Percentiles rank a stretch among this genome's conserved stretches.
Evolutionary conservation across 176 grass and related monocot genomes (phyloP).

Genomic region (Poa pratensis): DNA sequence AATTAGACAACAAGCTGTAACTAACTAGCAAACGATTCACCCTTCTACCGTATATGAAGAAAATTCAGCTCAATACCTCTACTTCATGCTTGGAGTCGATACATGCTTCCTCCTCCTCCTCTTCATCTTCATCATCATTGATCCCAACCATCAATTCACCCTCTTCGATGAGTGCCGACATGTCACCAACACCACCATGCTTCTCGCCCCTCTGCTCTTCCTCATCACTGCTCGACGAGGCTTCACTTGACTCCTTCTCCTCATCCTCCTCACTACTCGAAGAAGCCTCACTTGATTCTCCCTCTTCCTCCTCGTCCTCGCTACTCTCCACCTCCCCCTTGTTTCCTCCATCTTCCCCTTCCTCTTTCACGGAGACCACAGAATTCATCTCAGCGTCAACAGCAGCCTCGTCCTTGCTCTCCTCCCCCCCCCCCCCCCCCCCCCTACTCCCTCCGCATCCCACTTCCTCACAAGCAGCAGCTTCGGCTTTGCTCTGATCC

Average conservation of each 20-base stretch:
- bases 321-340: background rate
- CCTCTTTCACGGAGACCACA: background rate
- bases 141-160: slow-evolving; percentile 61
- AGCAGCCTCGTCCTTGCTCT: background rate
- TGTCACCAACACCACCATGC: slow-evolving; percentile 14
- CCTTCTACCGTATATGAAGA: background rate
- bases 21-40: background rate
- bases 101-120: slow-evolving; percentile 25
- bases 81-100: slow-evolving; percentile 58
- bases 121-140: slow-evolving; percentile 44
- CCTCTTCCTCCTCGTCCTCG: slow-evolving; percentile 34
- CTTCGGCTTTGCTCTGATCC: background rate
- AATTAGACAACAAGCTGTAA: background rate
- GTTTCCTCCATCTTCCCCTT: background rate
- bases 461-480: background rate
- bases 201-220: slow-evolving; percentile 41
- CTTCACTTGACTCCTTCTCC: slow-evolving; percentile 42
- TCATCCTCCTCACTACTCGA: slow-evolving; percentile 45
- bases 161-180: slow-evolving; percentile 61
- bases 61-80: slow-evolving; percentile 46
- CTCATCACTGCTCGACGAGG: slow-evolving; percentile 44
- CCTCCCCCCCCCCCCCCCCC: background rate
- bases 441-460: slow-evolving; percentile 1
- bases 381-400: background rate
- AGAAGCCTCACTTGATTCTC: slow-evolving; percentile 27